These are phyloP conservation scores for Lophiostoma macrostomum DNA, from an alignment of 495 filamentous ascomycete genomes.

Conservation along the genomic window DNA sequence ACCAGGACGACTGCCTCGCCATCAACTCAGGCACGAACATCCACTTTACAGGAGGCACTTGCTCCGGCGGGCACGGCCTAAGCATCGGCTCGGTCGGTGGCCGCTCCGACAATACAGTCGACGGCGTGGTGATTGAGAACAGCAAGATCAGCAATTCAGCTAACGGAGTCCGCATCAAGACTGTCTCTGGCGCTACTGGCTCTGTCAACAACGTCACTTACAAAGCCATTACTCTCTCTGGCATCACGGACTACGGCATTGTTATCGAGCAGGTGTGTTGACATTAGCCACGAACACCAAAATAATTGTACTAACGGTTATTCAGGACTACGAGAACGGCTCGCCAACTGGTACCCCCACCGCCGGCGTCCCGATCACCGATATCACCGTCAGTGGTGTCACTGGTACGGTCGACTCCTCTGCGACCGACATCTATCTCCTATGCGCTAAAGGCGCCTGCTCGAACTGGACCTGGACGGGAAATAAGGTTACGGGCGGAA, in stretches of 20 bases:
- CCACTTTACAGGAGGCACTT: constrained; percentile 34
- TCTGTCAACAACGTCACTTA: constrained; percentile 58
- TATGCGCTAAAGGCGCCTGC: constrained; percentile 35
- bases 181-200: constrained; percentile 56
- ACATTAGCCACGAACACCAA: too few species aligned
- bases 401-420: constrained; percentile 49
- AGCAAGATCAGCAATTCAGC: constrained; percentile 53
- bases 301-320: too few species aligned
- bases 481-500: constrained; percentile 35
- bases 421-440: constrained; percentile 52
- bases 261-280: constrained; percentile 69
- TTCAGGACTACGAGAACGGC: constrained; percentile 66
- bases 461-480: constrained; percentile 36
- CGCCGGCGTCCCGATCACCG: constrained; percentile 59
- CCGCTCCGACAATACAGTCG: constrained; percentile 58
- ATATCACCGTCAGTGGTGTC: constrained; percentile 52
- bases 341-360: constrained; percentile 60
- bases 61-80: constrained; percentile 38
- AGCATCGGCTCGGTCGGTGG: constrained; percentile 69
- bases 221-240: constrained; percentile 55
- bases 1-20: constrained; percentile 36
- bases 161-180: constrained; percentile 66
- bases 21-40: constrained; percentile 39
- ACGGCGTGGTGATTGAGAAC: constrained; percentile 53
- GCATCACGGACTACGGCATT: constrained; percentile 61